Conservation (phyloP, 371 early-diverging fungal genomes). For the Mortierella sp. region DNA sequence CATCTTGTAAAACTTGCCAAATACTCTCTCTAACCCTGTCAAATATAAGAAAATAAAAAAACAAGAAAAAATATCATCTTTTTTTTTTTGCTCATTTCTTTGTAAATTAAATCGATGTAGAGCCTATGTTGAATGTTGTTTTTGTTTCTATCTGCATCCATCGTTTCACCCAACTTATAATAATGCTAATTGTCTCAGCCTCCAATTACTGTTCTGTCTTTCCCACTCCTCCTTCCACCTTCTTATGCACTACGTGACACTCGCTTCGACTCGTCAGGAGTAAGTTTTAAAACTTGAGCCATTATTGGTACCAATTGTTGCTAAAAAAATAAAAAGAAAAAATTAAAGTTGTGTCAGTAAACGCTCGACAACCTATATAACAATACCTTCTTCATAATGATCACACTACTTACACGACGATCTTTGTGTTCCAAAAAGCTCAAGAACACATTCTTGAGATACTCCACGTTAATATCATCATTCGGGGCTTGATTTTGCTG, state of each 20-base stretch:
- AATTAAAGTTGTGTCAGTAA: neutral
- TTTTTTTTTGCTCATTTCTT: no score
- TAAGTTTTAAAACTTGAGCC: slow-evolving; percentile 82
- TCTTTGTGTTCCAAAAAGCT: slow-evolving; percentile 88
- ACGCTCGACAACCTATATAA: no score
- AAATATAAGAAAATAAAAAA: neutral
- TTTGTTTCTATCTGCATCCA: no score
- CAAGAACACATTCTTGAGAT: slow-evolving; percentile 85
- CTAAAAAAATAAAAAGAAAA: slow-evolving; percentile 47
- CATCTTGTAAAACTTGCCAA: neutral
- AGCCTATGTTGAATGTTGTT: no score
- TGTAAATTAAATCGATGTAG: no score
- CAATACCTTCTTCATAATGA: neutral
- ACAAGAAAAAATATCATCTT: neutral
- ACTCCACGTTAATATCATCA: slow-evolving; percentile 83
- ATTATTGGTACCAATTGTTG: slow-evolving; percentile 86
- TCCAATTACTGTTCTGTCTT: neutral
- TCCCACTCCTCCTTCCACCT: neutral
- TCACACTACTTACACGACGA: slow-evolving; percentile 64
- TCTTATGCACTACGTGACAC: slow-evolving; percentile 56
- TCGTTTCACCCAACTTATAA: no score
- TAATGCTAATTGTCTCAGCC: no score
- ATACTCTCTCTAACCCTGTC: neutral
- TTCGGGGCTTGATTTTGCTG: slow-evolving; percentile 47
- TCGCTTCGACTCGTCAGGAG: slow-evolving; percentile 82